Evolutionary conservation across 257 asterid species (phyloP), one percentile per base, ranked within the genome.

Genomic region (Solanum dulcamara): DNA sequence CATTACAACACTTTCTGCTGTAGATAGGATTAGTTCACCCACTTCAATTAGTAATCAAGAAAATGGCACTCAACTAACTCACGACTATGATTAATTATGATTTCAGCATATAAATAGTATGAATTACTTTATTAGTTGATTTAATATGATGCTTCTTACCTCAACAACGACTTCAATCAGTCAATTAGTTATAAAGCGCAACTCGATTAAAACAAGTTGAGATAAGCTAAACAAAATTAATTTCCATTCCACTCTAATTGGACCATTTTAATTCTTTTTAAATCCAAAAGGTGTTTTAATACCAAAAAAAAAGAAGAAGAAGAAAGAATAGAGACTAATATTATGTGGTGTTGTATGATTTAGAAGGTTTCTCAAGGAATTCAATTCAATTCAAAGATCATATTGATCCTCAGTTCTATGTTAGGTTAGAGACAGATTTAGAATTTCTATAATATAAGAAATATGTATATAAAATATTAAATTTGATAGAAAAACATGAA

Each of bases 41-140:
- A 77, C 82, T 77, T 42, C 38, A 15, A 30, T 77, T 26, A 17
- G 2, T 8, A 77, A 77, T 46, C 26, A 14, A 46, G 7, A 44
- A 46, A 77, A 26, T 77, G 60, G 13, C 28, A 77, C 40, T 77
- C 82, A 77, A 77, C 82, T 28, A 77, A 26, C 26, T 77, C 38
- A 15, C 40, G 14, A 15, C 40, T 46, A 4, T 15, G 60, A 77
- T 26, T 46, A 77, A 77, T 26, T 46, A 77, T 46, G 40, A 77
- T 46, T 77, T 74, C 81, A 74, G 59, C 59, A 42, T 13, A 24
- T 42, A 40, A 12, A 46, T 67, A 14, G 74, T 15, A 14, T 66
- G 40, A 30, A 2, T 67, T 17, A 33, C 2, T 7, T 32, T 42
- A 15, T 24, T 40, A 40, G 32, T 75, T 44, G 3, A 44, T 75